Evolutionary conservation across 2,329 filamentous ascomycete species (phyloP).

Genomic region (Alternaria brassicae): DNA sequence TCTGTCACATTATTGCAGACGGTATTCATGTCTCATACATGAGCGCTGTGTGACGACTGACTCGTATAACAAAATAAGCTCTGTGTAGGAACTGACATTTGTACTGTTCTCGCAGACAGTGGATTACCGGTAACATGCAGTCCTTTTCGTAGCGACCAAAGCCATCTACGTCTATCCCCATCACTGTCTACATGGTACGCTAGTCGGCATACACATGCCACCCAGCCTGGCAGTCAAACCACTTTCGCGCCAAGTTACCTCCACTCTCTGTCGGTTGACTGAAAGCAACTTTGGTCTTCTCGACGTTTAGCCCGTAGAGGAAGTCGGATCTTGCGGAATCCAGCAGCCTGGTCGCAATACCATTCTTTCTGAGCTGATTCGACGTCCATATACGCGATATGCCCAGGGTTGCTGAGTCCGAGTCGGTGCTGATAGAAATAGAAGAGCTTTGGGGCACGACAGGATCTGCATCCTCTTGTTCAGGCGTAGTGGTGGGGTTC

Average conservation of each 20-base stretch:
- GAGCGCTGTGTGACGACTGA: neutral
- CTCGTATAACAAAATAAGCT: neutral
- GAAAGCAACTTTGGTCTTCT: conserved; percentile 66
- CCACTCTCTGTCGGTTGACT: conserved; percentile 71
- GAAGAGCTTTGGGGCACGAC: conserved; percentile 37
- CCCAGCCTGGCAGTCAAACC: conserved; percentile 62
- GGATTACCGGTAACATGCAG: neutral
- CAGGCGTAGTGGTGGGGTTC: conserved; percentile 26
- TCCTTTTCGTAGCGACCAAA: neutral
- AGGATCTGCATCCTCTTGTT: conserved; percentile 24
- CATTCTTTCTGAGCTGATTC: conserved; percentile 61
- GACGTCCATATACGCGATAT: conserved; percentile 72
- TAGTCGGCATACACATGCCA: conserved; percentile 69
- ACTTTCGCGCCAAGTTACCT: conserved; percentile 63
- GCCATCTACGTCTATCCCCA: neutral
- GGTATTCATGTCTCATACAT: neutral
- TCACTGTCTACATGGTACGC: conserved; percentile 30
- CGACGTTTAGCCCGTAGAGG: conserved; percentile 62
- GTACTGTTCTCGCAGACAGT: neutral
- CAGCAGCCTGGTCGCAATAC: conserved; percentile 64
- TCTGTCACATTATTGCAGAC: neutral
- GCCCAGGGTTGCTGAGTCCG: conserved; percentile 61
- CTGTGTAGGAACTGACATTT: neutral
- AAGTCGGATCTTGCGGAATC: conserved; percentile 64
- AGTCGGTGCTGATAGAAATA: conserved; percentile 54